Evolutionary conservation across 73 alveolate species (phyloP).

Genomic region (Paramecium pentaurelia): DNA sequence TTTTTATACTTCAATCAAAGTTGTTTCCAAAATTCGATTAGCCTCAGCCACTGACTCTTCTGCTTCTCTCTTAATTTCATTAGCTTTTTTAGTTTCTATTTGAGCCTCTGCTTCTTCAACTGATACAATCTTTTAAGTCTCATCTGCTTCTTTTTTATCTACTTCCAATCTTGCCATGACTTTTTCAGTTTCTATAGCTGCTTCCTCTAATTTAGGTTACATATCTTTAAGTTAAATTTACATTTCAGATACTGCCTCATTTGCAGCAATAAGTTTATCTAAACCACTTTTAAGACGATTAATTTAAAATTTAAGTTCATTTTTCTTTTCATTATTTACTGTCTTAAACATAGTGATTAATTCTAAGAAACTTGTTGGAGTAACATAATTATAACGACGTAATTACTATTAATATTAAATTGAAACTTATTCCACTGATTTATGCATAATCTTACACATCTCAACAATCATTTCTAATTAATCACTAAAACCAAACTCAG

Average conservation of each 20-base stretch:
- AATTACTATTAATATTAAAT: conserved; percentile 42
- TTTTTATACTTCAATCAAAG: conserved; percentile 84
- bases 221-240: conserved; percentile 84
- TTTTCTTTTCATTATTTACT: conserved; percentile 78
- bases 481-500: conserved; percentile 47
- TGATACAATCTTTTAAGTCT: conserved; percentile 78
- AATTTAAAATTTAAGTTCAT: conserved; percentile 80
- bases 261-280: conserved; percentile 91
- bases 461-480: conserved; percentile 46
- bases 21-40: conserved; percentile 88
- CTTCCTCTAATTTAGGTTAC: conserved; percentile 94
- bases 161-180: conserved; percentile 87
- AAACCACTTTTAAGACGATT: conserved; percentile 90
- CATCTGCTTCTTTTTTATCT: conserved; percentile 91
- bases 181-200: conserved; percentile 90
- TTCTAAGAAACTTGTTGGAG: conserved; percentile 94
- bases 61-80: conserved; percentile 92
- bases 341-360: conserved; percentile 89
- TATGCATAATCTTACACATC: conserved; percentile 74
- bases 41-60: conserved; percentile 89
- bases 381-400: conserved; percentile 79
- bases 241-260: conserved; percentile 89
- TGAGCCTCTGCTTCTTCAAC: conserved; percentile 95
- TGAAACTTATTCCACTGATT: conserved; percentile 64
- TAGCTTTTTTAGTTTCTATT: conserved; percentile 89